These are phyloP conservation scores for Sporothrix mexicana DNA, from an alignment of 2,329 filamentous ascomycete species.

Conservation along the genomic window DNA sequence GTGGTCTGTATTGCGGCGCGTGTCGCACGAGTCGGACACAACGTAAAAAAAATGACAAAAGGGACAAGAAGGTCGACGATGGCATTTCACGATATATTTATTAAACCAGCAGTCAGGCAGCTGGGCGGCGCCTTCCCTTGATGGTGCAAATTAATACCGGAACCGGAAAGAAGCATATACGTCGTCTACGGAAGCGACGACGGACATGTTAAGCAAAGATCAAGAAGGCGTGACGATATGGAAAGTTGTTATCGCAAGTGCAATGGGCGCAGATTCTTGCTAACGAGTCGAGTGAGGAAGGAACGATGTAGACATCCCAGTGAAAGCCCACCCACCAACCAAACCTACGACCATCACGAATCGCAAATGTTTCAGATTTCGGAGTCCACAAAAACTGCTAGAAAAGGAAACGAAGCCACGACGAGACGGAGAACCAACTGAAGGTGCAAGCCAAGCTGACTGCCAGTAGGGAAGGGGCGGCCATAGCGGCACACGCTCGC, in stretches of 20 bases:
- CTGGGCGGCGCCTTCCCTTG: constrained; percentile 20
- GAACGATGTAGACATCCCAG: background rate
- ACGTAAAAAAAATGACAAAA: background rate
- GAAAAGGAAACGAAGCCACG: constrained; percentile 11
- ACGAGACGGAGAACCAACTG: background rate
- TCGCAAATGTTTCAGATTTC: constrained; percentile 25
- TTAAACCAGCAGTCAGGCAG: constrained; percentile 16
- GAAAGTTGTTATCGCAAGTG: background rate
- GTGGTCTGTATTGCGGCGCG: constrained; percentile 22
- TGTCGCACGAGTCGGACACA: constrained; percentile 24
- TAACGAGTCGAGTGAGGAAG: background rate
- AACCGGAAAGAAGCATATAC: constrained; percentile 22
- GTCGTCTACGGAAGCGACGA: background rate
- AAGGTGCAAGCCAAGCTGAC: background rate
- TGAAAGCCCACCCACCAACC: too few species aligned
- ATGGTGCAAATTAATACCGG: constrained; percentile 32
- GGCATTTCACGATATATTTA: constrained; percentile 29
- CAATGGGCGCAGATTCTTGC: background rate
- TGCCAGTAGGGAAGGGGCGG: background rate
- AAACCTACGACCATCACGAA: too few species aligned
- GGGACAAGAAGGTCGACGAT: constrained; percentile 3
- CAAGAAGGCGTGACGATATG: background rate
- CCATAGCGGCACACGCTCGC: constrained; percentile 8
- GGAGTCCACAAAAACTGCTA: background rate
- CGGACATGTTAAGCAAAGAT: background rate